phyloP scores from a whole-genome alignment of 805 yeast genomes.

The Hanseniaspora jakobsenii region DNA sequence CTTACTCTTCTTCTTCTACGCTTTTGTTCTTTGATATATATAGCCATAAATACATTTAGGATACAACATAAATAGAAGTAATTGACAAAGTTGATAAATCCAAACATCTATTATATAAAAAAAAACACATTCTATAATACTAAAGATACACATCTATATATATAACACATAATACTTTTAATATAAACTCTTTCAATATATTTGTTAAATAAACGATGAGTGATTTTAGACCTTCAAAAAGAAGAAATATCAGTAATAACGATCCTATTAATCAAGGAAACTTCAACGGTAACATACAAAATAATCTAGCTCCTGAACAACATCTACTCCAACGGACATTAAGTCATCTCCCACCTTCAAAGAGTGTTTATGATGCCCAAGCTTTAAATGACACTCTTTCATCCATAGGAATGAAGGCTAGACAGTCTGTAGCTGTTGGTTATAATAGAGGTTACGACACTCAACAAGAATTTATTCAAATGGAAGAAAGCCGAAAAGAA shows the following conservation, averaged over 20 bases:
- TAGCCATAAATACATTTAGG: too few species aligned
- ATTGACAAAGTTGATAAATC: too few species aligned
- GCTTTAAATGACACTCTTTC: slow-evolving; percentile 29
- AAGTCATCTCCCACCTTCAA: neutral
- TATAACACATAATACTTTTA: too few species aligned
- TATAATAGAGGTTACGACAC: slow-evolving; percentile 27
- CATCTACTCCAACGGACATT: slow-evolving; percentile 12
- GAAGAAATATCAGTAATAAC: slow-evolving; percentile 1
- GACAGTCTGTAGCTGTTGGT: slow-evolving; percentile 56
- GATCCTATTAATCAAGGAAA: neutral
- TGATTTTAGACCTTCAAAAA: slow-evolving; percentile 4
- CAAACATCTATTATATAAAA: too few species aligned
- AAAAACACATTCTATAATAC: too few species aligned
- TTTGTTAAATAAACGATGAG: too few species aligned
- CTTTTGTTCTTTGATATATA: too few species aligned
- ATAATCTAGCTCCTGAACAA: neutral
- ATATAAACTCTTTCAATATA: too few species aligned
- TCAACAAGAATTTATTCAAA: neutral
- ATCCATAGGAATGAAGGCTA: slow-evolving; percentile 57
- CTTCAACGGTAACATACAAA: neutral
- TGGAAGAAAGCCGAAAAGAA: slow-evolving; percentile 1
- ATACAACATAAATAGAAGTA: too few species aligned
- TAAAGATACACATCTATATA: too few species aligned
- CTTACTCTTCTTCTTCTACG: too few species aligned
- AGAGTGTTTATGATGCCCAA: slow-evolving; percentile 1